Evolutionary conservation across 2,329 filamentous ascomycete species (phyloP), one percentile per base, ranked within the genome.

Genomic region (Ophiostoma pallidulum): DNA sequence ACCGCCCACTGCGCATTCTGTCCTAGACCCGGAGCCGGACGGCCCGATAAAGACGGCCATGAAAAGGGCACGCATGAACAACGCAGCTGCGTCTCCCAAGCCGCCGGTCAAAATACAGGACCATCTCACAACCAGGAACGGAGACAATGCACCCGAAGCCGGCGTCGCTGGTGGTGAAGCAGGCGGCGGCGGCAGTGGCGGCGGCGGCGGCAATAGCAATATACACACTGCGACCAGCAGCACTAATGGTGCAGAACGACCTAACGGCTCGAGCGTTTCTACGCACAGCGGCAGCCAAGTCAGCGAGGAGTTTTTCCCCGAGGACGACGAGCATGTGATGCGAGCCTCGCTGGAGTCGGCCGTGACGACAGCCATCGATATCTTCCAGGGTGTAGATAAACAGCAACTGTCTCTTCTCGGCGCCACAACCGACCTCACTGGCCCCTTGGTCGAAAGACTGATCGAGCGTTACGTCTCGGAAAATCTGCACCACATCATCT

Each of bases 391-490:
- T 51, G 91, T 98, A 6, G 92, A 98, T 62, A 95, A 95, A 63
- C 87, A 94, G 58, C 92, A 97, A 59, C 71, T 98, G 24, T 96
- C 91, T 3, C 74, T 94, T 31, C 73, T 98, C 4, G 92, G 90
- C 16, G 86, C 90, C 4, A 95, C 89, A 1, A 98, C 94, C 2
- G 89, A 96, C 60, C 69, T 98, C 44, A 97, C 92, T 0, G 91
- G 92, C 0, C 87, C 90, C 1, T 69, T 94, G 8, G 90, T 98
- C 1, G 94, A 98, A 66, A 82, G 86, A 52, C 74, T 98, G 58
- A 96, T 98, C 54, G 92, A 98, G 65, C 82, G 89, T 41, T 96
- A 98, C 65, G 81, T 98, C 36, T 80, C 87, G 0, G 92, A 97
- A 61, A 91, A 95, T 62, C 80, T 97, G 7, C 91, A 98, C 57